phyloP scores from a whole-genome alignment of 2,329 filamentous ascomycete genomes.

The Biscogniauxia sp. region DNA sequence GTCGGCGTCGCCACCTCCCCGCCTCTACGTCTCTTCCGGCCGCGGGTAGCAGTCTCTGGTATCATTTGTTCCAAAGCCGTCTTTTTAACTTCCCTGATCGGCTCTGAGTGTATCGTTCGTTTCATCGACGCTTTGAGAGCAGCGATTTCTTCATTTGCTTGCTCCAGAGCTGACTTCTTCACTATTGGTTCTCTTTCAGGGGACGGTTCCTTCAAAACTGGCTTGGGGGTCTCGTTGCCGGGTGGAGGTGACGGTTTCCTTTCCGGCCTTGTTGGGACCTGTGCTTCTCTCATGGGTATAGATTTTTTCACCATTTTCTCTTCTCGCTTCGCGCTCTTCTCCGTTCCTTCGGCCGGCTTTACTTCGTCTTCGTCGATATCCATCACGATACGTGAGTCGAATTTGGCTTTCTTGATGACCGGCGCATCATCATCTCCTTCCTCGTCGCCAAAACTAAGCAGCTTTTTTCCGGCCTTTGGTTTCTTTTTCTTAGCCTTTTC shows the following conservation, averaged over 20 bases:
- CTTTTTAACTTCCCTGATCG: slow-evolving; percentile 58
- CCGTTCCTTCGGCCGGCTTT: slow-evolving; percentile 26
- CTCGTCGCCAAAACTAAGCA: slow-evolving; percentile 75
- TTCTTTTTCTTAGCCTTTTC: slow-evolving; percentile 57
- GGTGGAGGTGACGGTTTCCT: slow-evolving; percentile 17
- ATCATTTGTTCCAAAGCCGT: slow-evolving; percentile 72
- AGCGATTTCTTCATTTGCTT: slow-evolving; percentile 77
- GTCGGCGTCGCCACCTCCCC: slow-evolving; percentile 48
- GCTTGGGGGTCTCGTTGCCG: slow-evolving; percentile 23
- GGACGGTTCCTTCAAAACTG: slow-evolving; percentile 31
- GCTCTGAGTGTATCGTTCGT: slow-evolving; percentile 53
- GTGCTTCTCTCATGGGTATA: slow-evolving; percentile 29
- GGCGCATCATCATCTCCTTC: slow-evolving; percentile 60
- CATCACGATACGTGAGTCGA: slow-evolving; percentile 72
- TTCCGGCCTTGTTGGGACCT: slow-evolving; percentile 18
- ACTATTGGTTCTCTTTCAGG: slow-evolving; percentile 34
- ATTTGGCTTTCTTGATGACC: slow-evolving; percentile 72
- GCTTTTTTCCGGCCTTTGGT: slow-evolving; percentile 70
- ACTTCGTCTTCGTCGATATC: slow-evolving; percentile 45
- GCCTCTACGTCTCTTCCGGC: slow-evolving; percentile 66
- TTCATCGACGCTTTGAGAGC: slow-evolving; percentile 80
- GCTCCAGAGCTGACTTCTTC: slow-evolving; percentile 57
- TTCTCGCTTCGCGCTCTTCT: slow-evolving; percentile 31
- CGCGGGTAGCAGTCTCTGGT: slow-evolving; percentile 66
- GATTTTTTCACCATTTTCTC: slow-evolving; percentile 27